Percentiles rank a stretch among this genome's conserved stretches.
phyloP scores from a whole-genome alignment of 2,329 filamentous ascomycete species.

The Pleomassaria siparia region DNA sequence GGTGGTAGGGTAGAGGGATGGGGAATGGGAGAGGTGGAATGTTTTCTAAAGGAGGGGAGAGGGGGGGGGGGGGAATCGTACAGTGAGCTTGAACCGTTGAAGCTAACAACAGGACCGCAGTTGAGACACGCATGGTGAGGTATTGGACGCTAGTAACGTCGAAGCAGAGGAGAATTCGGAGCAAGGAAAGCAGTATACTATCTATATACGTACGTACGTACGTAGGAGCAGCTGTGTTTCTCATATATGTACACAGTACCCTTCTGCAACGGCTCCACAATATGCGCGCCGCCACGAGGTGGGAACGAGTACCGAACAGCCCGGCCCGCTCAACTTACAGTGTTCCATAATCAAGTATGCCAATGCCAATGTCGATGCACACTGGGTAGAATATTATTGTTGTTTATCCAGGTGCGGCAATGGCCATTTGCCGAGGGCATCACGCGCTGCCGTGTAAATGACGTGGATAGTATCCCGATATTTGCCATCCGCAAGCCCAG shows the following conservation, averaged over 20 bases:
- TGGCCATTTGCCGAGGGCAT: neutral
- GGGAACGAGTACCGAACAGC: neutral
- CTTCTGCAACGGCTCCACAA: neutral
- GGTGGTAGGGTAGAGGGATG: too few relatives aligned
- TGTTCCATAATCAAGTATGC: too few relatives aligned
- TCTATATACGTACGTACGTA: neutral
- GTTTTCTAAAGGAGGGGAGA: neutral
- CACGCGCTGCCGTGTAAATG: neutral
- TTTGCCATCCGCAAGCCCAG: neutral
- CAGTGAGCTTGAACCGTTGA: constrained; percentile 25
- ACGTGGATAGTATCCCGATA: neutral
- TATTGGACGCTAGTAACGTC: neutral
- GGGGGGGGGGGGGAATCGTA: constrained; percentile 6
- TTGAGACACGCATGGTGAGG: constrained; percentile 7
- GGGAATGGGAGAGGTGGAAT: neutral
- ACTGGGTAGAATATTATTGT: neutral
- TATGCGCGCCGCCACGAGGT: neutral
- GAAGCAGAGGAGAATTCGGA: neutral
- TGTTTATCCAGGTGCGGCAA: neutral
- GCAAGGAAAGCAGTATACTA: too few relatives aligned
- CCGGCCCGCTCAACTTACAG: too few relatives aligned
- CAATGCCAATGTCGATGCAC: neutral
- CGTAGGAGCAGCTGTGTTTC: neutral
- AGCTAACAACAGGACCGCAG: constrained; percentile 13
- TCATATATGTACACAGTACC: neutral